Conservation (phyloP, 2,329 filamentous ascomycete species). For the Arthrocladium fulminans region DNA sequence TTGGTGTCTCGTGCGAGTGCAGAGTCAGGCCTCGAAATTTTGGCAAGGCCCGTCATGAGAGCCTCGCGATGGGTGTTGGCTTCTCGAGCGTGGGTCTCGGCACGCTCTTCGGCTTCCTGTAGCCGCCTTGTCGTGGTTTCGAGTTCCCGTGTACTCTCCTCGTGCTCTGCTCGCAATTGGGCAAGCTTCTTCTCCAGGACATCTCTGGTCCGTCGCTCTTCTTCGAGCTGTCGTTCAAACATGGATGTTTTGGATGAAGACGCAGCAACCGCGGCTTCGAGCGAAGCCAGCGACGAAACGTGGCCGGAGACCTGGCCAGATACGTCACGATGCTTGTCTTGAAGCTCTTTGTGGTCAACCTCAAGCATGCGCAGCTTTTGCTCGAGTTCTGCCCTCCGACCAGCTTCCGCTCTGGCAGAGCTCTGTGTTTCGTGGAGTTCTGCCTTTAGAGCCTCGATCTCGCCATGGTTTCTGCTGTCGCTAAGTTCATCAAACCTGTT, state of each 20-base stretch:
- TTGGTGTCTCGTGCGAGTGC: constrained; percentile 41
- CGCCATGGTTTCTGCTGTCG: constrained; percentile 69
- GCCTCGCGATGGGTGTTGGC: constrained; percentile 76
- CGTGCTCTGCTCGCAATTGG: constrained; percentile 72
- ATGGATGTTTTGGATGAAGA: constrained; percentile 68
- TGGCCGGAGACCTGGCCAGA: constrained; percentile 61
- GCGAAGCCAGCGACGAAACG: constrained; percentile 59
- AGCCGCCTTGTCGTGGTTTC: constrained; percentile 65
- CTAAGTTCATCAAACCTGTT: constrained; percentile 78
- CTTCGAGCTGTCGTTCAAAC: constrained; percentile 71
- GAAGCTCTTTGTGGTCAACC: constrained; percentile 76
- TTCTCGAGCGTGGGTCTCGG: constrained; percentile 78
- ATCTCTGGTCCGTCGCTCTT: constrained; percentile 70
- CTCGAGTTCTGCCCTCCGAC: constrained; percentile 67
- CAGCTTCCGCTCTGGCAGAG: constrained; percentile 68
- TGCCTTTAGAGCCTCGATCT: constrained; percentile 75
- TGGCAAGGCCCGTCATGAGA: constrained; percentile 73
- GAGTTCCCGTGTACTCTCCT: constrained; percentile 68
- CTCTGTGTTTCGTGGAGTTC: constrained; percentile 75
- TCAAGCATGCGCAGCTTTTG: constrained; percentile 65
- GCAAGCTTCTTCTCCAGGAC: constrained; percentile 66
- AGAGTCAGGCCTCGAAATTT: constrained; percentile 45
- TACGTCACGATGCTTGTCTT: constrained; percentile 58
- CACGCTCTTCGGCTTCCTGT: constrained; percentile 77
- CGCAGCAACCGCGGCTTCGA: constrained; percentile 68